Evolutionary conservation across 805 yeast species (phyloP).

Genomic region (Candida jianshihensis): DNA sequence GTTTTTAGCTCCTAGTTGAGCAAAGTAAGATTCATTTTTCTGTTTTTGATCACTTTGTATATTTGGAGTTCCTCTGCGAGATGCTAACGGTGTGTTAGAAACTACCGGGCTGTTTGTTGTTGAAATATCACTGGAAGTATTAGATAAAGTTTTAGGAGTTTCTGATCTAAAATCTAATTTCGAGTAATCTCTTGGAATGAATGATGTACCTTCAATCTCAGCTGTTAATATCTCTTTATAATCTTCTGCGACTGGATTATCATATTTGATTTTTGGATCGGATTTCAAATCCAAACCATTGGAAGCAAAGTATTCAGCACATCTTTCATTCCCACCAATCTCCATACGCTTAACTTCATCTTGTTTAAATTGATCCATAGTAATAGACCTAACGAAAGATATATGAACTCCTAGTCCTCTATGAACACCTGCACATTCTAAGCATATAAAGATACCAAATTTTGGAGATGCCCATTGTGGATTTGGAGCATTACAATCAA

Average conservation of each 20-base stretch:
- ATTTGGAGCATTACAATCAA: conserved; percentile 91
- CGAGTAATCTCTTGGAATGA: conserved; percentile 51
- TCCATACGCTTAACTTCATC: conserved; percentile 91
- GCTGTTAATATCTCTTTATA: conserved; percentile 79
- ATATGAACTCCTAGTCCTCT: conserved; percentile 95
- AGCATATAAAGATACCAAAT: conserved; percentile 93
- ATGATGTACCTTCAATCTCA: conserved; percentile 64
- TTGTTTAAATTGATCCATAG: conserved; percentile 97
- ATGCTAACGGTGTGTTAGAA: conserved; percentile 25
- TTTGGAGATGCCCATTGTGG: conserved; percentile 99
- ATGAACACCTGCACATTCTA: conserved; percentile 97
- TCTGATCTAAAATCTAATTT: conserved; percentile 25
- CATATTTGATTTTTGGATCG: conserved; percentile 71
- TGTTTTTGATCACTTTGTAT: conserved; percentile 26
- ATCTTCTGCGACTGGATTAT: conserved; percentile 90
- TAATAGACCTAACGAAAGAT: conserved; percentile 91
- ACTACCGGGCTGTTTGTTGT: neutral
- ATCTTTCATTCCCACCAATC: conserved; percentile 83
- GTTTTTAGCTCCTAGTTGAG: conserved; percentile 68
- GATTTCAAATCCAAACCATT: conserved; percentile 64
- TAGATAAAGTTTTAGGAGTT: no score
- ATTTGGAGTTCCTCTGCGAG: conserved; percentile 37
- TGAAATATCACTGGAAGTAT: conserved; percentile 2
- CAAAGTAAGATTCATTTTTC: conserved; percentile 79
- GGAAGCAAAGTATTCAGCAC: conserved; percentile 56